These are phyloP conservation scores for Luvunga scandens DNA, from an alignment of 345 rosid species.

Conservation along the genomic window DNA sequence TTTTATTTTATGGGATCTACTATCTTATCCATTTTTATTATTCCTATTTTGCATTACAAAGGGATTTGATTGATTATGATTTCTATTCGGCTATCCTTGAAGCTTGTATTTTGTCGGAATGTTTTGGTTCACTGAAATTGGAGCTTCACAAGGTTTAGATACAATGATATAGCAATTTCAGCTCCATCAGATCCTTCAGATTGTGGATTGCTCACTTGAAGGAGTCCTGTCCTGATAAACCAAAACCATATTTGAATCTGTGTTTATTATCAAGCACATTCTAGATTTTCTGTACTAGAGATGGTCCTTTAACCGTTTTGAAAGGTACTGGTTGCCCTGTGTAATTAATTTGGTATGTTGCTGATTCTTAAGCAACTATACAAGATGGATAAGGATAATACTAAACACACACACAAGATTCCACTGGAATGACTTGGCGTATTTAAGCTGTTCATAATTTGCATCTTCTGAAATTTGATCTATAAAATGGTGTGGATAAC, in stretches of 20 bases:
- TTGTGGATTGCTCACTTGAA: slow-evolving; percentile 23
- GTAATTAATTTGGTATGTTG: neutral
- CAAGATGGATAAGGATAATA: no score
- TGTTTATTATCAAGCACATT: neutral
- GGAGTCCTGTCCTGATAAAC: slow-evolving; percentile 9
- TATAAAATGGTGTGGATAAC: neutral
- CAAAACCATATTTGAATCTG: neutral
- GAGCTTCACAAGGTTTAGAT: slow-evolving; percentile 53
- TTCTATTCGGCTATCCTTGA: no score
- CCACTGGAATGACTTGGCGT: neutral
- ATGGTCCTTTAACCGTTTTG: no score
- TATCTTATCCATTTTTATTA: neutral
- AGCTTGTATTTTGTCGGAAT: neutral
- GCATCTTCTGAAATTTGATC: neutral
- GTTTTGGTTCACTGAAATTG: slow-evolving; percentile 29
- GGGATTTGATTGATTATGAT: neutral
- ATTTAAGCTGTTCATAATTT: neutral
- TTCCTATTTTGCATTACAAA: neutral
- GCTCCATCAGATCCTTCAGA: slow-evolving; percentile 24
- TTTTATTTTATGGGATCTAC: neutral
- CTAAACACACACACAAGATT: neutral
- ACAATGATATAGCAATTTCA: slow-evolving; percentile 47
- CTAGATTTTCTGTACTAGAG: neutral
- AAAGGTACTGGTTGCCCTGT: no score
- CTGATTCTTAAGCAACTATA: neutral